Evolutionary conservation across 2,329 filamentous ascomycete species (phyloP).

Genomic region (Sarocladiaceae sp.): DNA sequence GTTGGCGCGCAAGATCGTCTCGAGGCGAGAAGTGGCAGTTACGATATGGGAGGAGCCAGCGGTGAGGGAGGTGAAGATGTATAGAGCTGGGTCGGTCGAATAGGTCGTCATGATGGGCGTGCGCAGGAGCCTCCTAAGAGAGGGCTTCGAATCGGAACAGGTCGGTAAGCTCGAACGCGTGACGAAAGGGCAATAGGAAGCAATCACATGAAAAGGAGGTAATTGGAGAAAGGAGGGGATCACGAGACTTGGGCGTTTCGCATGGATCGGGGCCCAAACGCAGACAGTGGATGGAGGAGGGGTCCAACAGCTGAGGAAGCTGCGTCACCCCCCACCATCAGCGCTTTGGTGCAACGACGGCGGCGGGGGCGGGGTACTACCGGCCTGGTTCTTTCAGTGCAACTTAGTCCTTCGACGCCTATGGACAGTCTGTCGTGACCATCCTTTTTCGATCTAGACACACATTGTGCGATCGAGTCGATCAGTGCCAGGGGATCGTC

Average conservation of each 20-base stretch:
- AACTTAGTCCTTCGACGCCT: too few species aligned
- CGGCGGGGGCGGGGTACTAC: conserved; percentile 1
- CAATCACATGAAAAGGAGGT: too few species aligned
- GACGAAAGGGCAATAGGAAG: too few species aligned
- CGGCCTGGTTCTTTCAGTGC: too few species aligned
- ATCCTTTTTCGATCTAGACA: too few species aligned
- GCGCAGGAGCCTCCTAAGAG: neutral
- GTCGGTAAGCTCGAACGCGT: too few species aligned
- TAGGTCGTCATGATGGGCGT: conserved; percentile 29
- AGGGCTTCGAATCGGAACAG: neutral
- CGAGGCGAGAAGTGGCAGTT: conserved; percentile 89
- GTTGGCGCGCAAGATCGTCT: conserved; percentile 94
- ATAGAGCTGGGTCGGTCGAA: conserved; percentile 68
- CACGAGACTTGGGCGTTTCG: conserved; percentile 4
- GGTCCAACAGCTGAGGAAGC: neutral
- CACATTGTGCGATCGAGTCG: too few species aligned
- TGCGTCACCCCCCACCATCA: conserved; percentile 6
- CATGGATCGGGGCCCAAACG: conserved; percentile 1
- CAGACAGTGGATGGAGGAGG: neutral
- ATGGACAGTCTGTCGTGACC: too few species aligned
- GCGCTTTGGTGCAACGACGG: neutral
- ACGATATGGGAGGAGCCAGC: conserved; percentile 95
- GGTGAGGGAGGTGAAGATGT: conserved; percentile 94
- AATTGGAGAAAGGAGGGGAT: neutral
- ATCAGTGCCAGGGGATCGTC: too few species aligned